Conservation (phyloP, 495 filamentous ascomycete genomes). For the Extremus antarcticus region DNA sequence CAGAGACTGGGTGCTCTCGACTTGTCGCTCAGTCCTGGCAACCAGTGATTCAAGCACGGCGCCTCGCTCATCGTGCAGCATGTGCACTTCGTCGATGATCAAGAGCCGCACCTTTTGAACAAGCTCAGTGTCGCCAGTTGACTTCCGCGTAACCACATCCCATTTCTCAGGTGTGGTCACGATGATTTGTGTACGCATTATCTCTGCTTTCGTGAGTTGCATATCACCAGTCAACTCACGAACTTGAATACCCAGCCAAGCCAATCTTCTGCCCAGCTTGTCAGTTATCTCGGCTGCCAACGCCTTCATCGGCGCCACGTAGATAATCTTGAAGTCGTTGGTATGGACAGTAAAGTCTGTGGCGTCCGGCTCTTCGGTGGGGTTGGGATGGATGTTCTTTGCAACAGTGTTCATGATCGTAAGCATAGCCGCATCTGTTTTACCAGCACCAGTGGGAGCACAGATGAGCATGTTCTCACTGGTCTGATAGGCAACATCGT, state of each 20-base stretch:
- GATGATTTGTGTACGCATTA: constrained; percentile 91
- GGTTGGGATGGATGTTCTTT: constrained; percentile 72
- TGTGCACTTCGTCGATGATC: constrained; percentile 98
- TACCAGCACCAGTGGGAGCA: constrained; percentile 94
- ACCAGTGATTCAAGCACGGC: constrained; percentile 93
- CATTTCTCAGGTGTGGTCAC: constrained; percentile 99
- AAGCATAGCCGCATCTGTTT: constrained; percentile 97
- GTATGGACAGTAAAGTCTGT: constrained; percentile 65
- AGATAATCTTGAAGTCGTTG: constrained; percentile 95
- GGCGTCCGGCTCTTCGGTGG: constrained; percentile 58
- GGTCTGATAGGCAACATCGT: constrained; percentile 88
- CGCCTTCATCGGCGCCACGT: constrained; percentile 97
- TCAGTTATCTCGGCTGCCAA: constrained; percentile 91
- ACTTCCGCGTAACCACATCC: constrained; percentile 96
- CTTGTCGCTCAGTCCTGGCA: constrained; percentile 86
- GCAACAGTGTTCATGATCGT: constrained; percentile 80
- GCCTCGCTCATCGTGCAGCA: constrained; percentile 96
- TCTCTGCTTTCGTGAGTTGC: constrained; percentile 95
- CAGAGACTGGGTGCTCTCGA: constrained; percentile 93
- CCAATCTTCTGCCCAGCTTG: constrained; percentile 86
- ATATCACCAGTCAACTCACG: constrained; percentile 95
- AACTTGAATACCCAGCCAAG: constrained; percentile 81
- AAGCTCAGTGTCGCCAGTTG: constrained; percentile 91
- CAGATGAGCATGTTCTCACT: constrained; percentile 99
- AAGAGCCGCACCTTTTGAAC: constrained; percentile 93